Base-by-base conservation (phyloP, 352 stramenopile genomes). In the Globisporangium splendens region DNA sequence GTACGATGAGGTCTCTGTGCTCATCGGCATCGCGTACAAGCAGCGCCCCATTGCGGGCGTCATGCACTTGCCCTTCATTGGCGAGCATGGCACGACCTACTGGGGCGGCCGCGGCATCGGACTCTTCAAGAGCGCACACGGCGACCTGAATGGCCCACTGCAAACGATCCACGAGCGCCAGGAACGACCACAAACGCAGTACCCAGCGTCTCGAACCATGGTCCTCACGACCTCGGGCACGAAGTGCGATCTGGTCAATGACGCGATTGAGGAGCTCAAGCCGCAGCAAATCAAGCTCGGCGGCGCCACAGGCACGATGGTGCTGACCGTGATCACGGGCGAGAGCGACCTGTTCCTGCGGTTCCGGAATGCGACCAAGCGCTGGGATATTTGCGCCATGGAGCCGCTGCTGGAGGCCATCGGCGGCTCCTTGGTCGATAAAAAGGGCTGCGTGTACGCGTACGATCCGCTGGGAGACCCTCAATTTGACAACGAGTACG, bases 341-440 rank as follows among this genome's bases (percentile, higher is more conserved):
- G 59, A 68, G 20, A 84, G 73, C 55, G 79, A 91, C 66, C 67
- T 69, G 38, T 91, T 89, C 66, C 77, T 89, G 51, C 77, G 82
- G 43, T 86, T 88, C 59, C 82, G 81, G 18, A 70, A 79, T 31
- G 75, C 75, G 5, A 91, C 82, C 47, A 84, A 85, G 56, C 84
- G 84, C 54, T 91, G 82, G 82, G 82, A 91, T 66, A 89, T 89
- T 50, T 91, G 82, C 54, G 82, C 80, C 1, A 65, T 89, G 8
- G 82, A 91, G 65, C 75, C 82, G 22, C 58, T 91, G 39, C 63
- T 91, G 2, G 73, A 75, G 24, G 82, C 66, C 1, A 61, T 89
- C 8, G 82, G 79, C 11, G 82, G 82, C 4, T 61, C 70, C 24
- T 60, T 91, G 31, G 76, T 82, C 3, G 76, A 89, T 60, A 77